phyloP scores from a whole-genome alignment of 371 early-diverging fungal genomes.

The Syncephalastrum sp. region DNA sequence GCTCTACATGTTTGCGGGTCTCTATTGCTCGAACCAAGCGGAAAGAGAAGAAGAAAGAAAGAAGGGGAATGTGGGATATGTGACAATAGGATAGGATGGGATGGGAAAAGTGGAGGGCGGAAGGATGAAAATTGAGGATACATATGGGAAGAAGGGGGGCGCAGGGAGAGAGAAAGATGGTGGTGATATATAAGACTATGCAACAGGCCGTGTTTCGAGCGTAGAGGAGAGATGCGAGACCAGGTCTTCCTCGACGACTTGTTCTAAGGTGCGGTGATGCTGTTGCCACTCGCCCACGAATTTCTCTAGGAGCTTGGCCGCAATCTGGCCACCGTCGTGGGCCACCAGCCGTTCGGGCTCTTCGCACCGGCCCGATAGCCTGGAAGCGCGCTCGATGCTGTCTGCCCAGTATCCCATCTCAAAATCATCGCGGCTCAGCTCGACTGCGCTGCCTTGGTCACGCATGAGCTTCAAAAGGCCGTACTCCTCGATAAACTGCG shows the following conservation, averaged over 20 bases:
- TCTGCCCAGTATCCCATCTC: slow-evolving; percentile 60
- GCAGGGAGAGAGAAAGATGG: too few relatives aligned
- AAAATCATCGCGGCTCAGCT: slow-evolving; percentile 61
- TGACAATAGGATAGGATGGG: too few relatives aligned
- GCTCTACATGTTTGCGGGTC: too few relatives aligned
- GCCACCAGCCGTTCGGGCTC: slow-evolving; percentile 39
- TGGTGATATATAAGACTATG: too few relatives aligned
- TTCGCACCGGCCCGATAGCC: slow-evolving; percentile 34
- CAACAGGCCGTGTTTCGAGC: too few relatives aligned
- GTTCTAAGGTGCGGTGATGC: slow-evolving; percentile 2
- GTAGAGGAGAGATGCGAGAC: too few relatives aligned
- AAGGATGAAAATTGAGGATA: too few relatives aligned
- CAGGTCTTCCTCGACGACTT: slow-evolving; percentile 10
- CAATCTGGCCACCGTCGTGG: slow-evolving; percentile 59
- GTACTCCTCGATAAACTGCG: slow-evolving; percentile 78
- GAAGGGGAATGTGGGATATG: too few relatives aligned
- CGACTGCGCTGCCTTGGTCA: slow-evolving; percentile 63
- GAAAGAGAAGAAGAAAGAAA: too few relatives aligned
- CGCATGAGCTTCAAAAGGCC: slow-evolving; percentile 68
- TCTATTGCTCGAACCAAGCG: too few relatives aligned
- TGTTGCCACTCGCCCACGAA: slow-evolving; percentile 46
- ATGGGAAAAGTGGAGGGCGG: too few relatives aligned
- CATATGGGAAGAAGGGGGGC: too few relatives aligned
- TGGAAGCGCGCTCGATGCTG: slow-evolving; percentile 40
- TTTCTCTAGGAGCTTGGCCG: slow-evolving; percentile 43